Conservation (phyloP, 257 asterid genomes). For the Galeopsis tetrahit region DNA sequence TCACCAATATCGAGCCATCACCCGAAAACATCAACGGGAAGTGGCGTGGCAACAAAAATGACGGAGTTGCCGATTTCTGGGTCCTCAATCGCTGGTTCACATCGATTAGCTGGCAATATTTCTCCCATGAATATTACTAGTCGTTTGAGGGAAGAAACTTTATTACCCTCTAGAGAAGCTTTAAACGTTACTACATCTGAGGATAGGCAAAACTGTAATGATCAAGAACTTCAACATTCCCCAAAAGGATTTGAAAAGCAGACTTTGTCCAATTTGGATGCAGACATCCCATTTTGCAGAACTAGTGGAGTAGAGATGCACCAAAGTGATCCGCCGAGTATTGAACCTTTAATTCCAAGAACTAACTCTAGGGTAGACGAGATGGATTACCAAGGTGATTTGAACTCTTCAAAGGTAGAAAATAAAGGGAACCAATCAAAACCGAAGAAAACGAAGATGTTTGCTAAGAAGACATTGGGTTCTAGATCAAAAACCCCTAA, state of each 20-base stretch:
- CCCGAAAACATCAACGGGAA: constrained; percentile 36
- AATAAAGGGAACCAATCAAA: constrained; percentile 37
- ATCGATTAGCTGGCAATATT: constrained; percentile 25
- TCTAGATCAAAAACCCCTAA: constrained; percentile 47
- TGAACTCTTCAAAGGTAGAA: constrained; percentile 41
- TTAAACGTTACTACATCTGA: constrained; percentile 29
- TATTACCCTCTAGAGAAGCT: constrained; percentile 38
- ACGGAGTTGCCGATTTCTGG: constrained; percentile 40
- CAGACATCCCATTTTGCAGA: constrained; percentile 29
- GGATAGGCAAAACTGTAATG: constrained; percentile 36
- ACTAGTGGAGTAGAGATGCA: constrained; percentile 37
- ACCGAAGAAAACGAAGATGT: constrained; percentile 47
- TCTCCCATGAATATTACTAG: constrained; percentile 34
- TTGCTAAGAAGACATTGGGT: constrained; percentile 59
- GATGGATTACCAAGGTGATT: constrained; percentile 33
- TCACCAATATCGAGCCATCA: constrained; percentile 38
- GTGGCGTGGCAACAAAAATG: constrained; percentile 29
- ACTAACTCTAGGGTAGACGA: constrained; percentile 17
- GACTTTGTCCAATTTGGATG: constrained; percentile 31
- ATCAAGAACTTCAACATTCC: constrained; percentile 38
- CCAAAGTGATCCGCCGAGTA: constrained; percentile 41
- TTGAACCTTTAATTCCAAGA: not conserved
- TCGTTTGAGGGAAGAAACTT: constrained; percentile 36
- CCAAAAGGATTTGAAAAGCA: constrained; percentile 38
- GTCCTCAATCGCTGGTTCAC: constrained; percentile 36